phyloP scores from a whole-genome alignment of 306 rosid species.

The Lathyrus aphaca region DNA sequence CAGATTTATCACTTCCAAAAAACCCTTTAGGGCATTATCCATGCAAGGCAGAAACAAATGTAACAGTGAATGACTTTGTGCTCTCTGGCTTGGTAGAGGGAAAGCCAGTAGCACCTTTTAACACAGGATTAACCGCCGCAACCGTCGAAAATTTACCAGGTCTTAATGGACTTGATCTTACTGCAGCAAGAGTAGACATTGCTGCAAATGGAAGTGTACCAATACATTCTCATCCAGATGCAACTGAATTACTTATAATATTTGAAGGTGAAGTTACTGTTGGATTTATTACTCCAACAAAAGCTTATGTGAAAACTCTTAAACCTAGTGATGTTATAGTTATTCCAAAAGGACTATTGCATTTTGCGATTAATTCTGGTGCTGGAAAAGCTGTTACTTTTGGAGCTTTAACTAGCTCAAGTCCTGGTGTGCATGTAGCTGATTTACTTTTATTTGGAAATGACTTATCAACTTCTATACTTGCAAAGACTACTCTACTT shows the following conservation, averaged over 20 bases:
- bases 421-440: neutral
- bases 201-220: neutral
- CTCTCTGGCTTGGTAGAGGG: neutral
- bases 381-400: neutral
- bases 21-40: slow-evolving; percentile 12
- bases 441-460: neutral
- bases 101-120: neutral
- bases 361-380: neutral
- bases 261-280: neutral
- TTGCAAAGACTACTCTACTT: neutral
- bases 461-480: neutral
- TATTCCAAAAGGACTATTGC: slow-evolving; percentile 2
- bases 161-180: neutral
- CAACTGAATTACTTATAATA: neutral
- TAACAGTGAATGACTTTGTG: neutral
- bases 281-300: neutral
- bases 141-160: neutral
- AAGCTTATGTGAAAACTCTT: neutral
- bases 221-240: neutral
- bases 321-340: neutral
- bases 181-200: neutral
- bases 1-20: neutral
- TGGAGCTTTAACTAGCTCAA: neutral
- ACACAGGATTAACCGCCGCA: neutral
- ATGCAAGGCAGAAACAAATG: neutral